Evolutionary conservation across 345 rosid species (phyloP).

Genomic region (Salix arbutifolia): DNA sequence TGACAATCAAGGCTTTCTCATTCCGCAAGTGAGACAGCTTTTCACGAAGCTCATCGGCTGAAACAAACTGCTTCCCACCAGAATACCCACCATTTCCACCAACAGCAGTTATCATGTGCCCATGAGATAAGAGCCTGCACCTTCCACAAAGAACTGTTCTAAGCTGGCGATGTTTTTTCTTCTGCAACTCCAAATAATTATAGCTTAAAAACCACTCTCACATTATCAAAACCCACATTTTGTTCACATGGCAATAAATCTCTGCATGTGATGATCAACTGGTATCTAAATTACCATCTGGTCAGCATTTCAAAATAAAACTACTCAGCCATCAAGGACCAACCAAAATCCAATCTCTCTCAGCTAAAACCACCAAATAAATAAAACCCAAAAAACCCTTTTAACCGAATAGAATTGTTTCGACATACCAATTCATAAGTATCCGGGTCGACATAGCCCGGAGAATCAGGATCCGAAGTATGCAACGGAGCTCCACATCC

Average conservation of each 20-base stretch:
- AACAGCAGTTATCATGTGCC: conserved; percentile 93
- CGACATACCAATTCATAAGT: conserved; percentile 66
- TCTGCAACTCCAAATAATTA: conserved; percentile 42
- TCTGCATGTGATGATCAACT: neutral
- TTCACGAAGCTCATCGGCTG: conserved; percentile 79
- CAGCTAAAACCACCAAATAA: neutral
- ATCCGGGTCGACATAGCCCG: conserved; percentile 63
- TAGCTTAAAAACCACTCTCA: neutral
- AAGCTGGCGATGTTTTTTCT: conserved; percentile 95
- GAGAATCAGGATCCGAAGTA: conserved; percentile 63
- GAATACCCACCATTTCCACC: conserved; percentile 97
- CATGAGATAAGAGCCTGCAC: conserved; percentile 87
- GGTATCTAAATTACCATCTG: neutral
- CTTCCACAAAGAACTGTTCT: conserved; percentile 83
- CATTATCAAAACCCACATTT: neutral
- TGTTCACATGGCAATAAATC: neutral
- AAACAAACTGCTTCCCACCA: conserved; percentile 84
- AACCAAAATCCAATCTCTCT: neutral
- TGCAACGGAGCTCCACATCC: conserved; percentile 98
- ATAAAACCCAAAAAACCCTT: neutral
- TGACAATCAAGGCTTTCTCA: conserved; percentile 75
- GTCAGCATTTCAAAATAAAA: neutral
- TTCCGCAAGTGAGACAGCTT: conserved; percentile 77
- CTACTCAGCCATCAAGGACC: neutral
- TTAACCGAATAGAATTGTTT: neutral